Conservation (phyloP, 2,329 filamentous ascomycete genomes). For the Aspergillus latus region DNA sequence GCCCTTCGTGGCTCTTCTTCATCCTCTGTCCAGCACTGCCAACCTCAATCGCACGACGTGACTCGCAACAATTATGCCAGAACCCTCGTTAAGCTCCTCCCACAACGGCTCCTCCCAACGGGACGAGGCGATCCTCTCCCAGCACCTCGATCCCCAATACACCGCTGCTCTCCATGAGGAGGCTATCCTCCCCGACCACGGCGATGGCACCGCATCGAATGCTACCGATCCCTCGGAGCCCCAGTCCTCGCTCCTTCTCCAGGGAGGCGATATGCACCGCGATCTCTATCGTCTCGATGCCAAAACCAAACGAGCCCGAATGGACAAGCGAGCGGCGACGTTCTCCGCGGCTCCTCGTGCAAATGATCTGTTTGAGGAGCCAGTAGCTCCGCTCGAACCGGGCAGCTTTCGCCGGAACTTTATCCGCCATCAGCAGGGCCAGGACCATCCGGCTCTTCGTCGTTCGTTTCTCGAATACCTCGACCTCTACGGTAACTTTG, state of each 20-base stretch:
- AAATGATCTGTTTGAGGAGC: conserved; percentile 30
- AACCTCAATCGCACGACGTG: background rate
- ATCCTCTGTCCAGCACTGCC: background rate
- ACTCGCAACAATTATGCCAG: conserved; percentile 12
- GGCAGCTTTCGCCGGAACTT: conserved; percentile 58
- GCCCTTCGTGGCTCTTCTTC: conserved; percentile 10
- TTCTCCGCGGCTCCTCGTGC: conserved; percentile 57
- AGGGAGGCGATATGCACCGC: conserved; percentile 76
- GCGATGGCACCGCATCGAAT: conserved; percentile 4
- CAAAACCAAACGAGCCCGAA: conserved; percentile 44
- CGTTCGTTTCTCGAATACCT: conserved; percentile 68
- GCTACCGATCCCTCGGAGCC: conserved; percentile 22
- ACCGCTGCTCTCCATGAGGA: conserved; percentile 23
- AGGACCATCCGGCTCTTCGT: conserved; percentile 16
- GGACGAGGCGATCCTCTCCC: conserved; percentile 23
- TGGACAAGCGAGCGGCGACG: conserved; percentile 61
- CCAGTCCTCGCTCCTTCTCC: conserved; percentile 69
- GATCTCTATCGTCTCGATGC: conserved; percentile 74
- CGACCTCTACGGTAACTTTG: conserved; percentile 73
- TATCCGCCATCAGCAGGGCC: conserved; percentile 39
- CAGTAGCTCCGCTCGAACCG: conserved; percentile 50
- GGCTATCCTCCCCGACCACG: conserved; percentile 2
- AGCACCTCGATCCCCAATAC: conserved; percentile 25
- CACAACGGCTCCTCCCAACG: conserved; percentile 9
- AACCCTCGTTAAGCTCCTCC: conserved; percentile 36